Evolutionary conservation across 192 early-diverging fungal species (phyloP), one percentile per base, ranked within the genome.

Genomic region (Irineochytrium annulatum): DNA sequence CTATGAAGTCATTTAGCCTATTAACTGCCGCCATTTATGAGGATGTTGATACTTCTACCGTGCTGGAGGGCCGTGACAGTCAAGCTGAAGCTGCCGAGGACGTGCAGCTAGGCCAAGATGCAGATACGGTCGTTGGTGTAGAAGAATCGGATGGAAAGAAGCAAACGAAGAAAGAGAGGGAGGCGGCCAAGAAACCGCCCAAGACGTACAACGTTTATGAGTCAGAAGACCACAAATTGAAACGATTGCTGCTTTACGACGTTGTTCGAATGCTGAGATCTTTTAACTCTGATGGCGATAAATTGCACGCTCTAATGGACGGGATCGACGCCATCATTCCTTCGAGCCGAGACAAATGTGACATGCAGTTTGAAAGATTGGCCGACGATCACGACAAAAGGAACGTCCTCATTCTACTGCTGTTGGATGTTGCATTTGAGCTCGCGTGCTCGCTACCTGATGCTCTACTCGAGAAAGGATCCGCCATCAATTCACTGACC

Each of bases 341-440:
- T n/a, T 13, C n/a, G 8, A 41, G 37, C 37, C n/a, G 37, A 13
- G n/a, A 41, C 37, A 41, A 41, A 49, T 49, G 46, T 8, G 46
- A 49, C 22, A 14, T 49, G 13, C 46, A 49, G 26, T 49, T 49
- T 22, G 46, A 49, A 24, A 14, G 46, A 22, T 5, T 24, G 6
- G 8, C 46, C 6, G 46, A 49, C 11, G 46, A 49, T 24, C 8
- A 8, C 46, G 46, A 49, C 5, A 14, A 24, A 5, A 49, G 22
- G 26, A 22, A 22, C 8, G 6, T 49, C 24, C 26, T 73, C 11
- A 43, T 39, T 35, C 8, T 68, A 39, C 19, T 44, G 29, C 31
- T 76, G 22, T 59, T 76, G 19, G 74, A 76, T 43, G 34, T 69
- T 32, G 69, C 52, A 8, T 76, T 71, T 55, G 74, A 76, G 24